Base-by-base conservation (phyloP, 2,329 filamentous ascomycete species). In the Fulvia fulva region DNA sequence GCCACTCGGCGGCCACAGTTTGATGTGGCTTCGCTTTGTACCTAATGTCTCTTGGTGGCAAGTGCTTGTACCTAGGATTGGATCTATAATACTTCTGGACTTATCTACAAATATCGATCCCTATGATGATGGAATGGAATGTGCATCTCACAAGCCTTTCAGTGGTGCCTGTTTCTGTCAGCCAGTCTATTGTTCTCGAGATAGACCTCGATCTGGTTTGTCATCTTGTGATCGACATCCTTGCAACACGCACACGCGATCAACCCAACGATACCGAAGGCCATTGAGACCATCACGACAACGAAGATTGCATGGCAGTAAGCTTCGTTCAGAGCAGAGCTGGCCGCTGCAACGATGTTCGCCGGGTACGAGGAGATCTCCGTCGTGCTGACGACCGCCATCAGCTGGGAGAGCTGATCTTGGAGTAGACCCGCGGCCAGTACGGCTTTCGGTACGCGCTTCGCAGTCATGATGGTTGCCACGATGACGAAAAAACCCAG, bases 401-500 rank as follows among this genome's bases (percentile, higher is more conserved):
- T 54, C 26, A 53, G 56, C 37, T 54, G 51, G 9, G 44, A 12
- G 16, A 62, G 30, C 26, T 62, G 25, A 14, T 32, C 25, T 32
- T 49, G 30, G 3, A 58, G 53, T 12, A 65, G 49, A 47, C 64
- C 64, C 3, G 64, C 64, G 1, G 49, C 63, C 3, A 56, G 53
- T 7, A 64, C 63, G 6, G 64, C 64, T 21, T 55, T 47, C 2
- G 61, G 57, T 2, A 65, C 58, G 34, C 60, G 54, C n/a, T 28
- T 56, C 14, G 41, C 14, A 2, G 58, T 55, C 2, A 85, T 74
- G 14, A 76, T 70, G 2, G 74, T 74, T 11, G 75, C 74, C 21
- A 75, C 66, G 57, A 77, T 76, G 65, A 81, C 78, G 61, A 82
- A 81, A 50, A 74, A 67, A 21, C 80, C 80, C 62, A 82, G 75